Percentiles rank a stretch among this genome's conserved stretches.
Evolutionary conservation across 192 early-diverging fungal genomes (phyloP).

Genomic region (Backusella circina): DNA sequence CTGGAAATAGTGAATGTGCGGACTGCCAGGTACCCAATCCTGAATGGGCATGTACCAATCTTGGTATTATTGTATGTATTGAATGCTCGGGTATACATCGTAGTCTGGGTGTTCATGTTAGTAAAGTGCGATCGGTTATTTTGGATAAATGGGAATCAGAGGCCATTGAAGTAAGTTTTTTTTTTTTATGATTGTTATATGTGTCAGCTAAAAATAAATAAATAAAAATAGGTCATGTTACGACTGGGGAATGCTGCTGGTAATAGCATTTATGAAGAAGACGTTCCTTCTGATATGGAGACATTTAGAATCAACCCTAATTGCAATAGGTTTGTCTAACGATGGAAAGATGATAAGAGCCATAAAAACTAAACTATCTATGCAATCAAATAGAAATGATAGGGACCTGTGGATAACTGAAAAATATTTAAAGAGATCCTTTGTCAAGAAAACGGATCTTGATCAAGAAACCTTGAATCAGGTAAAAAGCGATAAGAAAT

Average conservation of each 20-base stretch:
- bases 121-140: constrained; percentile 78
- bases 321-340: constrained; percentile 35
- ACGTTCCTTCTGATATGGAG: constrained; percentile 39
- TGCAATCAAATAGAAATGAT: constrained; percentile 36
- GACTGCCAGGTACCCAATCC: constrained; percentile 59
- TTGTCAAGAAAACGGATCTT: constrained; percentile 32
- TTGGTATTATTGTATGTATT: constrained; percentile 81
- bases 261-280: constrained; percentile 67
- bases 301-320: constrained; percentile 35
- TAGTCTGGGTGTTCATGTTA: constrained; percentile 84
- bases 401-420: constrained; percentile 57
- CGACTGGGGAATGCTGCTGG: constrained; percentile 66
- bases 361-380: neutral
- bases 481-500: constrained; percentile 6
- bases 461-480: constrained; percentile 21
- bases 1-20: constrained; percentile 54
- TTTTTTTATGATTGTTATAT: neutral
- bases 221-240: constrained; percentile 60
- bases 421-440: constrained; percentile 66
- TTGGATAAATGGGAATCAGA: constrained; percentile 89
- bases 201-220: no score
- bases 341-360: neutral
- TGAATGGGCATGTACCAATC: constrained; percentile 84
- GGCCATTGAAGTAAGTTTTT: constrained; percentile 46
- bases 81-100: constrained; percentile 91